These are phyloP conservation scores for Coemansia sp. DNA, from an alignment of 192 early-diverging fungal genomes.

Conservation along the genomic window DNA sequence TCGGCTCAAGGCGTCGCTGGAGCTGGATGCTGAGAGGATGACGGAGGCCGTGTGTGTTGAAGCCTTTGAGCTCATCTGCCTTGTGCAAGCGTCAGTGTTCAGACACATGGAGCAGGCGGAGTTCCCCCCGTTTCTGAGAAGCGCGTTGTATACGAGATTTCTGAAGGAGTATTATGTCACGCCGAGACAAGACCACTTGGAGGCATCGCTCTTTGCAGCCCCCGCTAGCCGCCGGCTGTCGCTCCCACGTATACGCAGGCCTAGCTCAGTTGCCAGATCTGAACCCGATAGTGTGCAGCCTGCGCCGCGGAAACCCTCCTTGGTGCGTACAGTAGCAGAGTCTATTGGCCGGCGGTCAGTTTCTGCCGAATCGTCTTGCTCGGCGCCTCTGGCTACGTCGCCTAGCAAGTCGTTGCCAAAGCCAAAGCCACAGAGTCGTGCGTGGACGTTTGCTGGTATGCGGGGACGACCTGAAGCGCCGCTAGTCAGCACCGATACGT, in stretches of 20 bases:
- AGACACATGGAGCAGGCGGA: constrained; percentile 61
- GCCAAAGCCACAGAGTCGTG: neutral
- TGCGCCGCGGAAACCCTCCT: constrained; percentile 15
- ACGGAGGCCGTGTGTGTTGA: constrained; percentile 21
- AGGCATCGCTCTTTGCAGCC: constrained; percentile 27
- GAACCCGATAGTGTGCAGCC: neutral
- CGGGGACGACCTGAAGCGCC: constrained; percentile 24
- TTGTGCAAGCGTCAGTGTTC: constrained; percentile 67
- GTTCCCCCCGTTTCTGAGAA: constrained; percentile 63
- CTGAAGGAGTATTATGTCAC: constrained; percentile 60
- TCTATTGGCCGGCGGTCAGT: constrained; percentile 18
- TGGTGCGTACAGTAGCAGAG: constrained; percentile 22
- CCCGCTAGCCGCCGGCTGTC: neutral
- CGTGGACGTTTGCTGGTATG: constrained; percentile 31
- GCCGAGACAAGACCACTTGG: constrained; percentile 32
- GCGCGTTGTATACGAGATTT: constrained; percentile 66
- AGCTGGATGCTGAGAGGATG: constrained; percentile 22
- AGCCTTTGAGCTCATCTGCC: constrained; percentile 36
- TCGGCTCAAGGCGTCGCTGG: constrained; percentile 10
- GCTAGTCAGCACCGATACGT: constrained; percentile 23
- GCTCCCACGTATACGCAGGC: neutral
- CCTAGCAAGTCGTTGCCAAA: neutral
- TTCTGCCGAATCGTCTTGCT: constrained; percentile 9
- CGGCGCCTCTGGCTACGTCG: neutral
- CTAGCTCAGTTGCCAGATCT: neutral